These are phyloP conservation scores for Nannizziopsis barbatae DNA, from an alignment of 2,329 filamentous ascomycete species.

Conservation along the genomic window DNA sequence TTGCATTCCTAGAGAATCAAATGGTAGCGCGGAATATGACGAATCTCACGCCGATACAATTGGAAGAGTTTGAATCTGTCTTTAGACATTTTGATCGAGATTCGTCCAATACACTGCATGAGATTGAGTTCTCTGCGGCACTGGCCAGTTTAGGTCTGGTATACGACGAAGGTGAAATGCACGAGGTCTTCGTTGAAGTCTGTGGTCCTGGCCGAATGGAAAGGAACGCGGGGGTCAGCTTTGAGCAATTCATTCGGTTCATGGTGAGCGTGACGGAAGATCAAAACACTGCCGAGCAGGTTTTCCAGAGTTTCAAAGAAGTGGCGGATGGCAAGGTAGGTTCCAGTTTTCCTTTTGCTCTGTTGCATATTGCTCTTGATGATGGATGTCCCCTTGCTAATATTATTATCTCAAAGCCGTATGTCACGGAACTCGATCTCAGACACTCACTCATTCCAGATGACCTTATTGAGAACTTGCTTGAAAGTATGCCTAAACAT, in stretches of 20 bases:
- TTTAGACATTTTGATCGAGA: slow-evolving; percentile 97
- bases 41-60: slow-evolving; percentile 91
- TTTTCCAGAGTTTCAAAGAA: slow-evolving; percentile 94
- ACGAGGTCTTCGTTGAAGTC: slow-evolving; percentile 84
- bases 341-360: slow-evolving; percentile 1
- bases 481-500: slow-evolving; percentile 75
- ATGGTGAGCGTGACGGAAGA: slow-evolving; percentile 99
- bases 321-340: slow-evolving; percentile 85
- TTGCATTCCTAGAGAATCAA: slow-evolving; percentile 94
- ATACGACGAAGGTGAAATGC: slow-evolving; percentile 97
- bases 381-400: slow-evolving; percentile 3
- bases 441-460: slow-evolving; percentile 91
- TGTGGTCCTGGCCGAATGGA: slow-evolving; percentile 49
- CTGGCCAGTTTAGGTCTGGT: slow-evolving; percentile 90
- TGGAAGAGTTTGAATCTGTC: slow-evolving; percentile 96
- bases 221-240: slow-evolving; percentile 63
- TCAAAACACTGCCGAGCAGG: slow-evolving; percentile 96
- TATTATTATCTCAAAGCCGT: slow-evolving; percentile 45
- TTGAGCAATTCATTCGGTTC: slow-evolving; percentile 98
- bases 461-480: slow-evolving; percentile 87
- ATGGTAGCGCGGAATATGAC: slow-evolving; percentile 98
- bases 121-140: slow-evolving; percentile 91
- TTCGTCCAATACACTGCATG: slow-evolving; percentile 75
- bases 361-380: not conserved
- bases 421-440: slow-evolving; percentile 95